Conservation (phyloP, 441 rosid species). For the Omphalea diandra region DNA sequence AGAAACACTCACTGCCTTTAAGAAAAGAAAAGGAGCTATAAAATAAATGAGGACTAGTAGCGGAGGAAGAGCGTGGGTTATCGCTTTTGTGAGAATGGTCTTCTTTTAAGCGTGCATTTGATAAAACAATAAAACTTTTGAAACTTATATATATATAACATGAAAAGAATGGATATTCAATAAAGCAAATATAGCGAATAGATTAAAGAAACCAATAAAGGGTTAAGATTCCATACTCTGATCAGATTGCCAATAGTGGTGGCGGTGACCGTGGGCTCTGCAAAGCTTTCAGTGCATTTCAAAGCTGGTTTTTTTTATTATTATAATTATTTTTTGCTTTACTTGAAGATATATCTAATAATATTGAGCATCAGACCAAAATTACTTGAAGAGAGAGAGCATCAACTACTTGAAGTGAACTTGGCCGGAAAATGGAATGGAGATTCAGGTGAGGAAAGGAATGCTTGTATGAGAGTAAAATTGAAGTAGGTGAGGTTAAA, state of each 20-base stretch:
- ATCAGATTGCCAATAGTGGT: too few species aligned
- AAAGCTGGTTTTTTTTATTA: slow-evolving; percentile 28
- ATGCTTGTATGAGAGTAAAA: too few species aligned
- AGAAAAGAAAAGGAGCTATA: too few species aligned
- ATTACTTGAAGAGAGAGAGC: neutral
- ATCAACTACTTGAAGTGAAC: slow-evolving; percentile 13
- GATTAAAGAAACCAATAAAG: slow-evolving; percentile 5
- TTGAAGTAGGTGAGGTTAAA: too few species aligned
- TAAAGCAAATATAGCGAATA: slow-evolving; percentile 1
- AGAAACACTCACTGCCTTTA: neutral
- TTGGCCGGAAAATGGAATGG: slow-evolving; percentile 20
- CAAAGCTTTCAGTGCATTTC: slow-evolving; percentile 29
- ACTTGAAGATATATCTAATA: slow-evolving; percentile 21
- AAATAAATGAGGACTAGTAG: too few species aligned
- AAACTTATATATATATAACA: neutral
- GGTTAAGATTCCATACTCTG: slow-evolving; percentile 15
- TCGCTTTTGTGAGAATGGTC: too few species aligned
- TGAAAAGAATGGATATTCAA: slow-evolving; percentile 19
- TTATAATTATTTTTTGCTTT: too few species aligned
- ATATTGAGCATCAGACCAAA: neutral
- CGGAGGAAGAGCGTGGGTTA: too few species aligned
- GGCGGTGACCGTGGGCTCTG: too few species aligned
- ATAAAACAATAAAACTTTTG: slow-evolving; percentile 1
- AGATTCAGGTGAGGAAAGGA: slow-evolving; percentile 20
- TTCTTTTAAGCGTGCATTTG: slow-evolving; percentile 16